Conservation (phyloP, 306 rosid genomes). For the Oemleria cerasiformis region DNA sequence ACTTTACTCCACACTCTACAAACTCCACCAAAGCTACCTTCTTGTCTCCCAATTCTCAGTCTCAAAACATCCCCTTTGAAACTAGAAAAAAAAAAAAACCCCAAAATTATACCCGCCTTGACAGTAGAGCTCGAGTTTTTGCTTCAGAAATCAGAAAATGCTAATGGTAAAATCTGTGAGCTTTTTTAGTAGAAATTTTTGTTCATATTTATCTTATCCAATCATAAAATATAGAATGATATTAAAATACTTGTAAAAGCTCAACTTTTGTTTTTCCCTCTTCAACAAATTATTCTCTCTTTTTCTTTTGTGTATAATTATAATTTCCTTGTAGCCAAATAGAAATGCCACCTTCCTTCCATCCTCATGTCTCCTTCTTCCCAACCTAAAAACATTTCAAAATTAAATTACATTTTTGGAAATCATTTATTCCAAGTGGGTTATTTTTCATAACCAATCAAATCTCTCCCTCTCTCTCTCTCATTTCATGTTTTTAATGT, state of each 20-base stretch:
- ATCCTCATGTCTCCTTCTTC: neutral
- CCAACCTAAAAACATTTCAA: neutral
- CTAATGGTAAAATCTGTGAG: conserved; percentile 50
- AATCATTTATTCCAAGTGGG: neutral
- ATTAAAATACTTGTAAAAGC: neutral
- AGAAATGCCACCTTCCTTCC: neutral
- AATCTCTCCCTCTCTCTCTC: neutral
- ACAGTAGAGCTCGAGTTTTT: conserved; percentile 28
- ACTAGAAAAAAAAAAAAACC: neutral
- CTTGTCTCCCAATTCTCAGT: neutral
- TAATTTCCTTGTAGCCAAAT: neutral
- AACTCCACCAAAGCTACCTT: conserved; percentile 20
- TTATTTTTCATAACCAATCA: neutral
- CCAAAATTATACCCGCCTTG: conserved; percentile 29
- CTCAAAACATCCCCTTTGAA: conserved; percentile 7
- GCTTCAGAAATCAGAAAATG: conserved; percentile 31
- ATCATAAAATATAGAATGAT: conserved; percentile 9
- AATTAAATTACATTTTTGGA: neutral
- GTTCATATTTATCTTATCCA: neutral
- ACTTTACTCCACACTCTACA: conserved; percentile 29
- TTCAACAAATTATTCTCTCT: neutral
- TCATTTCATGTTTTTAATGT: conserved; percentile 15
- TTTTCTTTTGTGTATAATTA: neutral
- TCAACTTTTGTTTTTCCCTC: neutral
- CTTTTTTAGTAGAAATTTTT: neutral